Evolutionary conservation across 176 grass and related monocot genomes (phyloP), one percentile per base, ranked within the genome.

Genomic region (Poa pratensis): DNA sequence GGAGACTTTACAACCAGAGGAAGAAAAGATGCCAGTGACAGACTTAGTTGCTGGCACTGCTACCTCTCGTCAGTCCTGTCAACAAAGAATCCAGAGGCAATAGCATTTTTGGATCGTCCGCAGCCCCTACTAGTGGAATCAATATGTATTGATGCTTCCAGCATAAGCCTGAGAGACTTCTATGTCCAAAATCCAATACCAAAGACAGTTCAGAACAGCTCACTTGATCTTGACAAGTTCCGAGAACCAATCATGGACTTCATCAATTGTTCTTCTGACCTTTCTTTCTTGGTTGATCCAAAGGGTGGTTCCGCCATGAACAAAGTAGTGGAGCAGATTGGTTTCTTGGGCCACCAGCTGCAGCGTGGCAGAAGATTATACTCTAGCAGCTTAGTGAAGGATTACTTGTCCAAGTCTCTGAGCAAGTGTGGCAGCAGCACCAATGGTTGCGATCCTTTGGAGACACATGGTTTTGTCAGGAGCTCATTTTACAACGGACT

Each of bases 271-370:
- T 84, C 9, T 37, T 86, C 89, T 75, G 49, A 73, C n/a, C 28
- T 94, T 57, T 84, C 86, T 54, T 55, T 74, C 18, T 78, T 91
- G 66, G 30, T 91, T 26, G 92, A 94, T 48, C 50, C 73, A 52
- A 89, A 87, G 81, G 87, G 67, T 76, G 86, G 82, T 63, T 87
- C 77, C 1, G 26, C 84, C 57, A 37, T 85, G 34, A 86, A n/a
- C 15, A 94, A 94, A 87, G 78, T 94, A 80, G 83, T 91, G 58
- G 83, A 94, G 79, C 92, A 94, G 77, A 59, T 94, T 84, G 92
- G 92, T 53, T 94, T 89, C 85, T 82, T 94, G 77, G 89, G 89
- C 16, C 50, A 17, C 79, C 92, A 94, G 86, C 84, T 94, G 62
- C 85, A 84, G 73, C 15, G 43, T 1, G 54, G 18, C 5, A 77